Evolutionary conservation across 768 basidiomycete genomes (phyloP), one percentile per base, ranked within the genome.

Genomic region (Chlorophyllum brunneum): DNA sequence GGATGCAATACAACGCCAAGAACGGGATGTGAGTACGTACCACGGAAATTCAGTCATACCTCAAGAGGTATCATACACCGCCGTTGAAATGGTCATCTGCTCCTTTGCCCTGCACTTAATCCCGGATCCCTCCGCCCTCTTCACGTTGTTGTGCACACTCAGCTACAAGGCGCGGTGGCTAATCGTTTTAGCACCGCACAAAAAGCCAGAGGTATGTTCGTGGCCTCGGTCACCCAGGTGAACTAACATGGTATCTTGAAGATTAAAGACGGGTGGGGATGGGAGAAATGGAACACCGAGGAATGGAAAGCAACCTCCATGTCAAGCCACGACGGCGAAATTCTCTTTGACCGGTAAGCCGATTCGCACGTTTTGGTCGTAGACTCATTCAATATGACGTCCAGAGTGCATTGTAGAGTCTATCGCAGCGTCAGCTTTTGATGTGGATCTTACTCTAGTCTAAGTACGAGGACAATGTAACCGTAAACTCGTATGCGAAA

Each of bases 101-200:
- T 88, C 86, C 3, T 89, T 88, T 59, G 86, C 86, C 7, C 65
- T 90, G 24, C 87, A 90, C 60, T 80, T 90, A 30, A 65, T 88
- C 27, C 78, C 80, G 39, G 74, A 73, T 22, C 62, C 81, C 2
- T 85, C 82, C 0, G 79, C 82, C 48, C 68, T 88, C 16, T 90
- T 82, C 60, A 70, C 82, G 6, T 67, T 89, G 6, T 69, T 88
- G 10, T 81, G 77, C 70, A 82, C 85, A 58, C 65, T 89, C 30
- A 83, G 81, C 54, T 77, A 72, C 38, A 82, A 81, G 60, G 73
- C 74, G 2, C 67, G 67, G 27, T 89, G 86, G 85, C 71, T 91
- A 7, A 74, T 86, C 29, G 74, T 89, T 4, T 67, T 87, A 29
- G 84, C 84, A 2, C 86, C 86, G 18, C 86, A 88, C 65, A 90